Base-by-base conservation (phyloP, 257 asterid species). In the Craterostigma plantagineum region DNA sequence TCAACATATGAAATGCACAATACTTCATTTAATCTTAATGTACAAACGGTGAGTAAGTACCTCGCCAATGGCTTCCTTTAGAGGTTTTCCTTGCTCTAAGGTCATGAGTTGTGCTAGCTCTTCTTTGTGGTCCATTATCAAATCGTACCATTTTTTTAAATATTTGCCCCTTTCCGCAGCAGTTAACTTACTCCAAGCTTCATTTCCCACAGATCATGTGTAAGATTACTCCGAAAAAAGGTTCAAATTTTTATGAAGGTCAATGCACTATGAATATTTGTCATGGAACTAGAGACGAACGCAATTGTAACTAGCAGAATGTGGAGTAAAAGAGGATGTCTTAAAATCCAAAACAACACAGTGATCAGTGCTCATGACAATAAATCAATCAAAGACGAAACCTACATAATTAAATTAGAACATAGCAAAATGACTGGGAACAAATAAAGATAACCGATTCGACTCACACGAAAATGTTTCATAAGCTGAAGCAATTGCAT, bases 41-140 rank as follows among this genome's bases (percentile, higher is more conserved):
- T 15, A 4, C 14, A 43, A 16, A 10, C 16, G 55, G 60, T 46
- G 61, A 69, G 40, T 33, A 18, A 36, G 40, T 79, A 84, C 96
- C 95, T 90, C 99, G 4, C 94, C 92, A 27, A 80, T 75, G 50
- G 92, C 96, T 75, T 90, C 99, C 72, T 80, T 79, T 33, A 90
- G 64, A 59, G 99, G 94, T 55, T 83, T 90, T 46, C 99, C 99
- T 64, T 84, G 94, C 72, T 83, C 99, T 53, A 90, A 63, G 15
- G 99, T 90, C 72, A 90, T 77, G 51, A 90, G 92, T 52, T 90
- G 84, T 44, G 90, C 96, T 46, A 83, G 91, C 63, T 80, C 96
- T 53, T 84, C 94, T 62, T 80, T 83, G 67, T 84, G 91, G 37
- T 62, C 65, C 64, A 90, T 55, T 57, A 90, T 36, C 64, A 90